Percentiles rank a stretch among this genome's conserved stretches.
These are phyloP conservation scores for Ogataea philodendri DNA, from an alignment of 805 yeast species.

Conservation along the genomic window DNA sequence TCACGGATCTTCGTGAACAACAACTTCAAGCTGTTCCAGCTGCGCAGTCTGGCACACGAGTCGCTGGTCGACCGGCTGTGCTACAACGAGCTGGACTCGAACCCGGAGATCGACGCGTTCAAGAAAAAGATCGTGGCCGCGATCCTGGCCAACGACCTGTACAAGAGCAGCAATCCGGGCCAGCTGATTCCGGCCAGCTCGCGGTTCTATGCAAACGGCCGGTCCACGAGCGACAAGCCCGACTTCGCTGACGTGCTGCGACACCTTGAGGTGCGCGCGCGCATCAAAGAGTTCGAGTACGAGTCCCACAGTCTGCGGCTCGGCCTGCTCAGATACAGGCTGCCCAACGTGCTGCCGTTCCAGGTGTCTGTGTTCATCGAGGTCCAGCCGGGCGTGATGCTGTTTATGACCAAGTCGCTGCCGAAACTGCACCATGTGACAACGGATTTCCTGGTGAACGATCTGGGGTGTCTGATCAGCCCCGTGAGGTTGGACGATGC, in stretches of 20 bases:
- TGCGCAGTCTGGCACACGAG: conserved; percentile 13
- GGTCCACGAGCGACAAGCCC: conserved; percentile 23
- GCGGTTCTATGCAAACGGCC: conserved; percentile 22
- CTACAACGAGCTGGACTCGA: conserved; percentile 23
- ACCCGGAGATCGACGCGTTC: conserved; percentile 17
- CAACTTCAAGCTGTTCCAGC: conserved; percentile 22
- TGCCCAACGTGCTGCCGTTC: conserved; percentile 27
- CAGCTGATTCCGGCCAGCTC: conserved; percentile 25
- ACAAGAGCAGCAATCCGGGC: conserved; percentile 12
- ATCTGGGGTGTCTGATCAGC: conserved; percentile 24
- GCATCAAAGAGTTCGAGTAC: conserved; percentile 21
- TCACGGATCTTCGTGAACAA: conserved; percentile 30
- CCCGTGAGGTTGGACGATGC: conserved; percentile 16
- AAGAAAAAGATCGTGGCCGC: conserved; percentile 23
- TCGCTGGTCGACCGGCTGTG: conserved; percentile 29
- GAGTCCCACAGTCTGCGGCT: conserved; percentile 12
- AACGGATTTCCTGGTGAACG: conserved; percentile 22
- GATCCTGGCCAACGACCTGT: conserved; percentile 25
- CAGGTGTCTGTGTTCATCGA: conserved; percentile 31
- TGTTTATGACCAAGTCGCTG: conserved; percentile 22
- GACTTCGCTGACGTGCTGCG: conserved; percentile 24
- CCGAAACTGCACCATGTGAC: conserved; percentile 25
- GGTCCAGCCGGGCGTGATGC: conserved; percentile 18
- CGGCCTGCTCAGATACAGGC: conserved; percentile 33
- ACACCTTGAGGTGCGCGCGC: conserved; percentile 25